Conservation (phyloP, 2,329 filamentous ascomycete species). For the Aspergillus sojae region DNA sequence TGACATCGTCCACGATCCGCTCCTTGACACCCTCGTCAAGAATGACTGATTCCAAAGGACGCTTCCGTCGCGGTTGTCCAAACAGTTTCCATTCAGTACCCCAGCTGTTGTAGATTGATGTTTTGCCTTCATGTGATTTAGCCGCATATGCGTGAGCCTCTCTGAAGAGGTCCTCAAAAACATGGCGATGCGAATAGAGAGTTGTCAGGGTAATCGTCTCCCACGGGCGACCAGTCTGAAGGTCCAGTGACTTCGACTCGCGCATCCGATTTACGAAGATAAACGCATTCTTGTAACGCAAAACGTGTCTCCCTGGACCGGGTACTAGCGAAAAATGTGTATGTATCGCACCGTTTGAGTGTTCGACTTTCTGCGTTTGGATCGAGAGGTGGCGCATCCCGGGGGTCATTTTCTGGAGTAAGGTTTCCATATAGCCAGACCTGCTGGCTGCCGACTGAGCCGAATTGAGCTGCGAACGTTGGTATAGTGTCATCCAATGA, state of each 20-base stretch:
- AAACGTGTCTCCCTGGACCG: constrained; percentile 83
- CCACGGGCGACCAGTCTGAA: constrained; percentile 83
- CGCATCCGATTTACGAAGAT: constrained; percentile 86
- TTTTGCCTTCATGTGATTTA: constrained; percentile 86
- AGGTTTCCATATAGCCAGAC: constrained; percentile 51
- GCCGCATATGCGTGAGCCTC: constrained; percentile 82
- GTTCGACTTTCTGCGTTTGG: constrained; percentile 63
- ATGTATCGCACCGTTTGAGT: constrained; percentile 68
- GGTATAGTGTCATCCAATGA: constrained; percentile 88
- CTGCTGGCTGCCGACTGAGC: constrained; percentile 50
- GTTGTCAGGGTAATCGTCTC: constrained; percentile 93
- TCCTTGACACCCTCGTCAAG: constrained; percentile 83
- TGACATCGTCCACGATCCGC: constrained; percentile 75
- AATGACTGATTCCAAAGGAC: constrained; percentile 85
- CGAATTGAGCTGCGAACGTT: constrained; percentile 62
- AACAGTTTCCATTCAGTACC: constrained; percentile 84
- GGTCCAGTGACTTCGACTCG: constrained; percentile 76
- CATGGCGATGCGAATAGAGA: constrained; percentile 81
- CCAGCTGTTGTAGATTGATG: constrained; percentile 83
- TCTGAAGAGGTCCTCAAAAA: constrained; percentile 87
- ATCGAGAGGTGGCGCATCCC: constrained; percentile 67
- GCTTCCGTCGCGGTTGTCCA: constrained; percentile 81
- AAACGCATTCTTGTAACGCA: constrained; percentile 84
- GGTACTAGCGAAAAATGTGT: constrained; percentile 88
- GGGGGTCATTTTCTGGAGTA: constrained; percentile 62